These are phyloP conservation scores for Aphanocladium album DNA, from an alignment of 2,329 filamentous ascomycete species.

Conservation along the genomic window DNA sequence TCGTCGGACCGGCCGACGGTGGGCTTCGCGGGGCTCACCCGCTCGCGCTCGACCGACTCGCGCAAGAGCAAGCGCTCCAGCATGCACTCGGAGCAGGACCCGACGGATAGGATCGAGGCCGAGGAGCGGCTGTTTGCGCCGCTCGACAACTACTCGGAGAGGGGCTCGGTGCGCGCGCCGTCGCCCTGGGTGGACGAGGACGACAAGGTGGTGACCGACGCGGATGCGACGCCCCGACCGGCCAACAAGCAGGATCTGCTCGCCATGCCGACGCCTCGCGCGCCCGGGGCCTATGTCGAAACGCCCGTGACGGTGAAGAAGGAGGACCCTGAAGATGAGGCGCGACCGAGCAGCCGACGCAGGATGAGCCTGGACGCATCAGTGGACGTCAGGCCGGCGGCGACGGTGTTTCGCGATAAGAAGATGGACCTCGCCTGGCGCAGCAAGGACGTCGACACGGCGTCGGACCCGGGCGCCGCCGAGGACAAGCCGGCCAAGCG, in stretches of 20 bases:
- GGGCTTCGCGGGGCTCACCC: slow-evolving; percentile 41
- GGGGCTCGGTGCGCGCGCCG: slow-evolving; percentile 46
- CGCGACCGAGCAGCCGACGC: not conserved
- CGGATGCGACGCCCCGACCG: slow-evolving; percentile 41
- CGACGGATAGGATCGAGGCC: slow-evolving; percentile 51
- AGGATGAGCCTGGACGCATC: slow-evolving; percentile 8
- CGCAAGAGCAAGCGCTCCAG: slow-evolving; percentile 44
- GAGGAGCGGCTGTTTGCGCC: slow-evolving; percentile 54
- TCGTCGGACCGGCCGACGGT: slow-evolving; percentile 34
- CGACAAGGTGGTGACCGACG: slow-evolving; percentile 22
- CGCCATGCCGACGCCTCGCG: slow-evolving; percentile 47
- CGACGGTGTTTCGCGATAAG: slow-evolving; percentile 21
- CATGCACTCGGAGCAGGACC: slow-evolving; percentile 48
- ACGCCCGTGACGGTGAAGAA: slow-evolving; percentile 46
- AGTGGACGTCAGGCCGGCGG: slow-evolving; percentile 13
- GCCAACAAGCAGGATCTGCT: slow-evolving; percentile 37
- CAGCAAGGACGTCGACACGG: slow-evolving; percentile 25
- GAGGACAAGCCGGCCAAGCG: not conserved
- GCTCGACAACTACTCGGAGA: slow-evolving; percentile 50
- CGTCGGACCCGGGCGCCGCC: slow-evolving; percentile 19
- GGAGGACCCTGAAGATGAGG: slow-evolving; percentile 19
- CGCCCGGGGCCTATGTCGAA: slow-evolving; percentile 53
- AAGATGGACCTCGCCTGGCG: slow-evolving; percentile 22
- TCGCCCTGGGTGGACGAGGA: slow-evolving; percentile 34
- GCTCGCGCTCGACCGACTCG: slow-evolving; percentile 42